Evolutionary conservation across 768 basidiomycete genomes (phyloP).

Genomic region (Fomitopsis serialis): DNA sequence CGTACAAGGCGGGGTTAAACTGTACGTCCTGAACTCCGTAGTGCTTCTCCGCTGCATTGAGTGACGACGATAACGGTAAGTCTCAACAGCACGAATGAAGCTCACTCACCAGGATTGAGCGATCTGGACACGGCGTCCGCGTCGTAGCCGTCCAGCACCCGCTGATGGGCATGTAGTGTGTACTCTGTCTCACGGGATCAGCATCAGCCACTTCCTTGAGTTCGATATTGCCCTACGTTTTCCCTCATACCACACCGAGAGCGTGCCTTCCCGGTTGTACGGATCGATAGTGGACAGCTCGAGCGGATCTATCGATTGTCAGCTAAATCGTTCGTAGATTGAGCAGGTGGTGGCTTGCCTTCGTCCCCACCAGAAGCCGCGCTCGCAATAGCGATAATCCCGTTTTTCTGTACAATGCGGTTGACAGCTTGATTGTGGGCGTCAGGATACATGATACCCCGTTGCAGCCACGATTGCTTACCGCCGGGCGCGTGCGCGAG

Average conservation of each 20-base stretch:
- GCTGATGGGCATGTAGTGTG: neutral
- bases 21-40: constrained; percentile 53
- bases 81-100: too few relatives aligned
- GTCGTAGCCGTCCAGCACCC: constrained; percentile 20
- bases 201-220: neutral
- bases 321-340: neutral
- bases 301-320: neutral
- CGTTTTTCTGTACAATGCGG: constrained; percentile 41
- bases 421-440: constrained; percentile 42
- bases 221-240: neutral
- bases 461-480: neutral
- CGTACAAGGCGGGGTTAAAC: constrained; percentile 46
- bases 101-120: too few relatives aligned
- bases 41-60: constrained; percentile 30
- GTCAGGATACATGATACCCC: neutral
- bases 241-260: constrained; percentile 1
- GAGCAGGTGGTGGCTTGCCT: neutral
- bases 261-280: constrained; percentile 9
- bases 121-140: neutral
- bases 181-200: neutral
- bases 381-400: constrained; percentile 39
- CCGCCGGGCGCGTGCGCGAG: constrained; percentile 2
- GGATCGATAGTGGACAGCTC: neutral
- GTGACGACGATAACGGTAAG: too few relatives aligned
- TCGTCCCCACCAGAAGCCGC: constrained; percentile 38